phyloP scores from a whole-genome alignment of 495 filamentous ascomycete species.

The Xylaria acuta region DNA sequence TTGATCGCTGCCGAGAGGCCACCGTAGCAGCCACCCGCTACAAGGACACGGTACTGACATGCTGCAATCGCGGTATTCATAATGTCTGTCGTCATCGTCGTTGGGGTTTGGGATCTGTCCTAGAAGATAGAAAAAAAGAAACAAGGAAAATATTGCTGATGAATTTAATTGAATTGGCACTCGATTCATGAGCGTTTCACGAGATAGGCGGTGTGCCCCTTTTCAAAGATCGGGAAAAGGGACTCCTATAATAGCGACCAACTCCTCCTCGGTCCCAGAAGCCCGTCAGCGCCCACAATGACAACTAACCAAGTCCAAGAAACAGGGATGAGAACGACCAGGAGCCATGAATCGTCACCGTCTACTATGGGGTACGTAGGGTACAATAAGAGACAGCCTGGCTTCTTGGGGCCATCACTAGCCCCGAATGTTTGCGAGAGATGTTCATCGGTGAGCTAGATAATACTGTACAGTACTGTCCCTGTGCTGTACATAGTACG shows the following conservation, averaged over 20 bases:
- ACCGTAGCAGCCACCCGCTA: slow-evolving; percentile 70
- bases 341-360: background rate
- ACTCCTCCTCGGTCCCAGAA: slow-evolving; percentile 10
- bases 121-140: background rate
- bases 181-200: slow-evolving; percentile 16
- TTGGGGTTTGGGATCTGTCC: slow-evolving; percentile 16
- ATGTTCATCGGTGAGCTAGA: slow-evolving; percentile 1
- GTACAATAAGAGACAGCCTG: slow-evolving; percentile 19
- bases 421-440: background rate
- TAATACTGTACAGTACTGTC: background rate
- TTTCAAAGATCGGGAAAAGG: slow-evolving; percentile 12
- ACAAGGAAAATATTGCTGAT: background rate
- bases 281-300: background rate
- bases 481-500: background rate
- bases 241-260: slow-evolving; percentile 4
- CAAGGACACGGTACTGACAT: slow-evolving; percentile 50
- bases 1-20: slow-evolving; percentile 67
- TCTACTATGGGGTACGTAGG: background rate
- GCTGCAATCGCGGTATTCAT: slow-evolving; percentile 18
- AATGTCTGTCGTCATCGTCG: slow-evolving; percentile 12
- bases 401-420: slow-evolving; percentile 16
- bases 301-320: background rate
- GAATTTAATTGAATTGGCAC: background rate
- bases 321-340: slow-evolving; percentile 13
- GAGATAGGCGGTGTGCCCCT: slow-evolving; percentile 7